Evolutionary conservation across 2,329 filamentous ascomycete species (phyloP).

Genomic region (Sarocladium kiliense): DNA sequence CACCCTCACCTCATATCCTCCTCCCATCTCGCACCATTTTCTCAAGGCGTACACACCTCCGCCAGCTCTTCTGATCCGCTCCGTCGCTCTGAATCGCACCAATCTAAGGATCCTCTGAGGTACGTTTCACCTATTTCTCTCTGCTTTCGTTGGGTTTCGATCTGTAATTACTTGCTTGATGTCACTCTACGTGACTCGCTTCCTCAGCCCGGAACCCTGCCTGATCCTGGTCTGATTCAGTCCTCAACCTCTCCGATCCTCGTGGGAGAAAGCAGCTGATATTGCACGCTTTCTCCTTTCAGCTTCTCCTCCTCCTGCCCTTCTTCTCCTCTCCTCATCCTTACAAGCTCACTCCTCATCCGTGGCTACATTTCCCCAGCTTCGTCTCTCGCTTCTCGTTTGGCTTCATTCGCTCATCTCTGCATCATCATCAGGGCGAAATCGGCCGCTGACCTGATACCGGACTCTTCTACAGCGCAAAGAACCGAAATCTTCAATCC

Average conservation of each 20-base stretch:
- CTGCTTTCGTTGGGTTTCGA: neutral
- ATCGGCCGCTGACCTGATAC: neutral
- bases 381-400: neutral
- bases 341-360: neutral
- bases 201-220: neutral
- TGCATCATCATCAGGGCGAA: neutral
- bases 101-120: neutral
- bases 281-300: neutral
- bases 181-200: neutral
- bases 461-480: neutral
- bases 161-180: neutral
- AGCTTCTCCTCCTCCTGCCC: neutral
- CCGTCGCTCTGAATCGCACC: neutral
- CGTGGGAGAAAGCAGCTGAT: no score
- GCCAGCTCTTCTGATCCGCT: neutral
- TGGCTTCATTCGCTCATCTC: neutral
- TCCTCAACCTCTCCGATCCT: no score
- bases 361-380: neutral
- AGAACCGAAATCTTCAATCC: neutral
- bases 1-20: neutral
- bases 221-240: neutral
- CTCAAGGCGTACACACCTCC: neutral
- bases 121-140: constrained; percentile 5
- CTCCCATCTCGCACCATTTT: neutral
- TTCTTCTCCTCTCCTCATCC: neutral